Base-by-base conservation (phyloP, 2,329 filamentous ascomycete species). In the Ophiocordyceps camponoti-rufipedis region DNA sequence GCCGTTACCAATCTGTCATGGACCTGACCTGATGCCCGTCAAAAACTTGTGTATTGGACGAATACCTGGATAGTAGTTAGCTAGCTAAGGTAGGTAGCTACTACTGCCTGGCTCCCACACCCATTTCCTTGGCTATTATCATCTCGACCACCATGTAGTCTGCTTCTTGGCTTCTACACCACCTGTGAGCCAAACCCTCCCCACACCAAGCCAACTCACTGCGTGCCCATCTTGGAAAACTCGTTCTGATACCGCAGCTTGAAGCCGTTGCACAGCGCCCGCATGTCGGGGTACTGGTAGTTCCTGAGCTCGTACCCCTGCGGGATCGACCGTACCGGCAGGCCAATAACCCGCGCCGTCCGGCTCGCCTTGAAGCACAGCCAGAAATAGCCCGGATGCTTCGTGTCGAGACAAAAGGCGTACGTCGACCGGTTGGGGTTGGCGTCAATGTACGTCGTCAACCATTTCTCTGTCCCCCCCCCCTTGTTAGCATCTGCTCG, bases 361-460 rank as follows among this genome's bases (percentile, higher is more conserved):
- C 80, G 74, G 49, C 85, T 89, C 23, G 87, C 85, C 68, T 96
- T 96, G 77, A 95, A 98, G 68, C 87, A 94, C 39, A 98, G 75
- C 67, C 79, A 82, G 66, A 98, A 98, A 68, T 94, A 94, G 32
- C 91, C 91, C 0, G 91, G 85, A 59, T 89, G 82, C 62, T 88
- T 88, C 32, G 82, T 74, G 59, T 96, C 87, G 59, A 94, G 80
- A 71, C 89, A 96, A 71, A 98, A 96, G 42, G 85, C 84, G 62
- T 98, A 98, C 53, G 86, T 84, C 49, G 85, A 93, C 50, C 88
- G 85, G 58, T 82, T 88, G 11, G 91, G 89, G 62, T 98, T 96
- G 61, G 91, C 91, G 60, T 91, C 83, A 56, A 89, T 91, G 66
- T 96, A 98, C 11, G 87, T 94, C 31, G 82, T 85, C 53, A 98